Evolutionary conservation across 2,329 filamentous ascomycete genomes (phyloP).

Genomic region (Sporothrix pseudoabietina): DNA sequence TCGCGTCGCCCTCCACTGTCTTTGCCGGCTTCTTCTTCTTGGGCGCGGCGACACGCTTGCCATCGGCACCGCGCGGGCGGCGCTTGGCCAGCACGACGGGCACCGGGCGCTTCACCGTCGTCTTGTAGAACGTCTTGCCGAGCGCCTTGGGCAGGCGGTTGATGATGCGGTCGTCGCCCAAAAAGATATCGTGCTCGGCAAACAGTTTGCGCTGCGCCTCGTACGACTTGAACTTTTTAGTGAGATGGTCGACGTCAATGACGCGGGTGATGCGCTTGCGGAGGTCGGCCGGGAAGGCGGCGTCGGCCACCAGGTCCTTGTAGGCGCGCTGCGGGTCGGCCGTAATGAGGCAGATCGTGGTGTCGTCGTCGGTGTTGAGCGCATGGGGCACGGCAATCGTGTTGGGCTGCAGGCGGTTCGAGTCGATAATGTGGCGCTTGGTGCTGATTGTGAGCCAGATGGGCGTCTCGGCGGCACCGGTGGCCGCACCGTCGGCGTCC

Average conservation of each 20-base stretch:
- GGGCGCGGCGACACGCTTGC: slow-evolving; percentile 56
- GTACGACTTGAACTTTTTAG: slow-evolving; percentile 82
- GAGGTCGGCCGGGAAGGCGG: slow-evolving; percentile 68
- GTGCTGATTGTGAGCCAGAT: slow-evolving; percentile 66
- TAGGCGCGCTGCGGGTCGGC: slow-evolving; percentile 79
- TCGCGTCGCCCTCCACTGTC: slow-evolving; percentile 66
- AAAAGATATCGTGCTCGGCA: slow-evolving; percentile 86
- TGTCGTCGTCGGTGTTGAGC: slow-evolving; percentile 65
- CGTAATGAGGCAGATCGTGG: slow-evolving; percentile 77
- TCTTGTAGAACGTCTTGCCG: slow-evolving; percentile 92
- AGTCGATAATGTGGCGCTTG: slow-evolving; percentile 69
- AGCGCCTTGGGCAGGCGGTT: slow-evolving; percentile 73
- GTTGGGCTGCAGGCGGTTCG: slow-evolving; percentile 76
- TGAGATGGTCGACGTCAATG: slow-evolving; percentile 78
- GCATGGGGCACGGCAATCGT: slow-evolving; percentile 80
- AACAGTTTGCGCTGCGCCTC: slow-evolving; percentile 83
- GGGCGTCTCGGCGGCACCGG: slow-evolving; percentile 51
- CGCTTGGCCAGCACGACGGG: slow-evolving; percentile 69
- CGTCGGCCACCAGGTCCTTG: slow-evolving; percentile 81
- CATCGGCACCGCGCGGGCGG: slow-evolving; percentile 63
- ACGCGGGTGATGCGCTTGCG: slow-evolving; percentile 71
- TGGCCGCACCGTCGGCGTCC: slow-evolving; percentile 42
- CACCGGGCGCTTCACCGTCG: slow-evolving; percentile 79
- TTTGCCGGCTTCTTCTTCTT: slow-evolving; percentile 55
- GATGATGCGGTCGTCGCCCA: slow-evolving; percentile 86